These are phyloP conservation scores for Fomitiporia mediterranea DNA, from an alignment of 1,284 basidiomycete species.

Conservation along the genomic window DNA sequence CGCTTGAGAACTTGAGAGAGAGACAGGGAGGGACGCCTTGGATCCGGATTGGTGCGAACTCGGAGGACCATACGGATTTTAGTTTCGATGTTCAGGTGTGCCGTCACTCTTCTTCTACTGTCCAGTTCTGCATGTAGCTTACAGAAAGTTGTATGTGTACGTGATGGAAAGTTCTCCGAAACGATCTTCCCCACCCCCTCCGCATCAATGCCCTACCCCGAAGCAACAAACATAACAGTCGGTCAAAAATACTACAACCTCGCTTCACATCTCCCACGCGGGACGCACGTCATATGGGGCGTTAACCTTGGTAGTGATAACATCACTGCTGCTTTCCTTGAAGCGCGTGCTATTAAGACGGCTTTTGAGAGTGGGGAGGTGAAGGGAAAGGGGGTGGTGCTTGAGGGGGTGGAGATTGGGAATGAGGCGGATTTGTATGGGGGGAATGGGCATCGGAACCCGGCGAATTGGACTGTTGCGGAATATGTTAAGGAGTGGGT, in stretches of 20 bases:
- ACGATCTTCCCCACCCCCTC: slow-evolving; percentile 46
- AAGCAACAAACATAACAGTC: slow-evolving; percentile 51
- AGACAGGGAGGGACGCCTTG: slow-evolving; percentile 22
- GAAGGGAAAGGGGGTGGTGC: slow-evolving; percentile 39
- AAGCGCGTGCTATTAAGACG: slow-evolving; percentile 49
- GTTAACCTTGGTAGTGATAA: slow-evolving; percentile 58
- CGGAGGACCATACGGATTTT: slow-evolving; percentile 24
- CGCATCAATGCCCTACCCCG: slow-evolving; percentile 53
- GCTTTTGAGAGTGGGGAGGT: slow-evolving; percentile 46
- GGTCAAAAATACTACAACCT: slow-evolving; percentile 56
- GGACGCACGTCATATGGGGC: slow-evolving; percentile 65
- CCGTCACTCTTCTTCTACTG: not conserved
- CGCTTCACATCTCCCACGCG: slow-evolving; percentile 49
- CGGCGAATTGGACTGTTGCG: slow-evolving; percentile 38
- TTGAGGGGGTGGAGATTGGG: slow-evolving; percentile 49
- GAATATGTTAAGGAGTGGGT: slow-evolving; percentile 53
- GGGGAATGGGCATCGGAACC: slow-evolving; percentile 42
- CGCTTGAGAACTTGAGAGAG: slow-evolving; percentile 22
- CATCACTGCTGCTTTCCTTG: slow-evolving; percentile 51
- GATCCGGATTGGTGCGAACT: slow-evolving; percentile 25
- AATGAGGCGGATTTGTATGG: slow-evolving; percentile 62
- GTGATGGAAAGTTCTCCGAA: slow-evolving; percentile 33
- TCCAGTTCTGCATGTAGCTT: too few species aligned
- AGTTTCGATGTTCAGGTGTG: slow-evolving; percentile 17
- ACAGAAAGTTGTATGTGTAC: too few species aligned